phyloP scores from a whole-genome alignment of 495 filamentous ascomycete species.

The Annulohypoxylon moriforme region DNA sequence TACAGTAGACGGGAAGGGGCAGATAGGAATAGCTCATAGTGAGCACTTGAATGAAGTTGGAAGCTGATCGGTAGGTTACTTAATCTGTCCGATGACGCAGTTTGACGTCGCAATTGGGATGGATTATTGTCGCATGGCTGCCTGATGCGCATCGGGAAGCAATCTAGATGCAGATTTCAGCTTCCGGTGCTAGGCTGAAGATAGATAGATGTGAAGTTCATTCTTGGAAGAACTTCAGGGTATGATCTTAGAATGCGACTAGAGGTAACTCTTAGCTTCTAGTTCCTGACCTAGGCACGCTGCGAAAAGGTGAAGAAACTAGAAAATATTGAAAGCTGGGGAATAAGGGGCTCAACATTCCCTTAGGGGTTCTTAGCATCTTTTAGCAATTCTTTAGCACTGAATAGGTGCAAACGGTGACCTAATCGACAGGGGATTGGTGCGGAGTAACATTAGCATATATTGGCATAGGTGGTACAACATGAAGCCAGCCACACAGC shows the following conservation, averaged over 20 bases:
- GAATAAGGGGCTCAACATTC: slow-evolving; percentile 1
- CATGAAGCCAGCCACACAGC: neutral
- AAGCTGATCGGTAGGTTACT: slow-evolving; percentile 9
- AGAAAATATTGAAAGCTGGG: neutral
- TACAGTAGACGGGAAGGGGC: neutral
- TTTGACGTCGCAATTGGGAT: slow-evolving; percentile 17
- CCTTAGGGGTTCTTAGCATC: neutral
- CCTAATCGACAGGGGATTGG: neutral
- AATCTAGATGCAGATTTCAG: slow-evolving; percentile 40
- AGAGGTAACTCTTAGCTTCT: neutral
- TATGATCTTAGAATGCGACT: neutral
- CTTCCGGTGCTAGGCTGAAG: slow-evolving; percentile 38
- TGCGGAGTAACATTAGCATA: neutral
- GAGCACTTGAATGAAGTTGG: slow-evolving; percentile 13
- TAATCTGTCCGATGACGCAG: slow-evolving; percentile 17
- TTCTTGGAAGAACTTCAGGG: neutral
- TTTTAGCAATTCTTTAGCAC: neutral
- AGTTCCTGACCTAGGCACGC: neutral
- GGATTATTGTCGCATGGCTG: slow-evolving; percentile 14
- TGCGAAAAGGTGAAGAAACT: neutral
- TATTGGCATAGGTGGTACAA: neutral
- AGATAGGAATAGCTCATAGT: neutral
- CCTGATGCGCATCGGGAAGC: slow-evolving; percentile 19
- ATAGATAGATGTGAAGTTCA: slow-evolving; percentile 1
- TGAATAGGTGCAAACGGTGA: no score